Evolutionary conservation across 257 asterid species (phyloP), one percentile per base, ranked within the genome.

Genomic region (Gentiana macrophylla): DNA sequence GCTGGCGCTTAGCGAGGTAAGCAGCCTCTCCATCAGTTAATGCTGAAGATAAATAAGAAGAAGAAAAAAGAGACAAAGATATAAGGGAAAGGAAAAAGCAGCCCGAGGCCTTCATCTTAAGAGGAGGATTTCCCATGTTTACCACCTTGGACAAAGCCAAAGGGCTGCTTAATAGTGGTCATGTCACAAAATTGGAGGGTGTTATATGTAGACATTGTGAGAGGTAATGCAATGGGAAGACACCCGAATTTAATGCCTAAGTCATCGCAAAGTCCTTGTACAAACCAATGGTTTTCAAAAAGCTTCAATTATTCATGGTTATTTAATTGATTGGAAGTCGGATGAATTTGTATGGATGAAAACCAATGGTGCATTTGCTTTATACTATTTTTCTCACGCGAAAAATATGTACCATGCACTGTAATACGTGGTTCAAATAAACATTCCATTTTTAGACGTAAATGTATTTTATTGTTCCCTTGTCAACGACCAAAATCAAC

Each of bases 141-240:
- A 67, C 79, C 77, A 82, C 83, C 74, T 73, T 72, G 75, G 84
- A 70, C 46, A 41, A 62, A 57, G 76, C 65, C 87, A 87, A 79
- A 74, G 73, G 91, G 91, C 76, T 66, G 88, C 83, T 77, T 74
- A 65, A 69, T 51, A 60, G 52, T 52, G 64, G 33, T 15, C 64
- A 55, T 47, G 7, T 12, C 12, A 56, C n/a, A 48, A 56, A 43
- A 53, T 35, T 24, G 52, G 41, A 54, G 61, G 69, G 56, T 50
- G 67, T 74, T 77, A 68, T 81, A 72, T 75, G 53, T 32, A 57
- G 52, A 59, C 15, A 35, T 56, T 24, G 49, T 13, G 55, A 50
- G 60, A 49, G 62, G 79, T 61, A 54, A 51, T 61, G 84, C 64
- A 54, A 53, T 15, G 57, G 55, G 36, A 55, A 57, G 51, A 49